Base-by-base conservation (phyloP, 352 stramenopile species). In the Thalassiosira mediterranea region DNA sequence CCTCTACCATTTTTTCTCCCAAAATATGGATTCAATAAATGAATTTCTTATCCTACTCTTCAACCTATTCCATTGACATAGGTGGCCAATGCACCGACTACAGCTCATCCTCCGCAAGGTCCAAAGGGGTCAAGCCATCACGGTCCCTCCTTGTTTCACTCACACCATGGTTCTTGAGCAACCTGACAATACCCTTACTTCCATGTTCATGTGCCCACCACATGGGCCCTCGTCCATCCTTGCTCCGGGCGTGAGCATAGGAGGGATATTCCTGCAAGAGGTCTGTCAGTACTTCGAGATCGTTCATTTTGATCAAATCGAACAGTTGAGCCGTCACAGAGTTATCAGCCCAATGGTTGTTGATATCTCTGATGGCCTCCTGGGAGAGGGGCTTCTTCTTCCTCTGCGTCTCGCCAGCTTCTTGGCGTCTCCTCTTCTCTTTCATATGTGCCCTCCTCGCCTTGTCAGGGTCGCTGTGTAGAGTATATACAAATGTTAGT, bases 191-290 rank as follows among this genome's bases (percentile, higher is more conserved):
- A 5, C 68, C 51, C 17, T 60, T 47, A 42, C 74, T 77, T 37
- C 81, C 78, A 73, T 87, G 77, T 56, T 94, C 89, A 72, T 91
- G 76, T 23, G 89, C 88, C 89, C 89, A 94, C 69, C 76, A 94
- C 57, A 94, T 92, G 1, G 88, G 88, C 32, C 89, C 89, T 57
- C 89, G 79, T 26, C 89, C 89, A 78, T 94, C 89, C 17, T 76
- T 73, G 54, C 76, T 88, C 31, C 89, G 65, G 28, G 89, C 21
- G 64, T 92, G 86, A 7, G 78, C 76, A 37, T 82, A 58, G 1
- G 25, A 11, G 19, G 79, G 79, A 23, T 76, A 19, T 38, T 66
- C 61, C 40, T 83, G 37, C 5, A 87, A 32, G 4, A 79, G 34
- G 37, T 48, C 51, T 49, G 61, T 29, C 13, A 88, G 44, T 2